phyloP scores from a whole-genome alignment of 768 basidiomycete genomes.

The button mushroom (Agaricus bisporus) region DNA sequence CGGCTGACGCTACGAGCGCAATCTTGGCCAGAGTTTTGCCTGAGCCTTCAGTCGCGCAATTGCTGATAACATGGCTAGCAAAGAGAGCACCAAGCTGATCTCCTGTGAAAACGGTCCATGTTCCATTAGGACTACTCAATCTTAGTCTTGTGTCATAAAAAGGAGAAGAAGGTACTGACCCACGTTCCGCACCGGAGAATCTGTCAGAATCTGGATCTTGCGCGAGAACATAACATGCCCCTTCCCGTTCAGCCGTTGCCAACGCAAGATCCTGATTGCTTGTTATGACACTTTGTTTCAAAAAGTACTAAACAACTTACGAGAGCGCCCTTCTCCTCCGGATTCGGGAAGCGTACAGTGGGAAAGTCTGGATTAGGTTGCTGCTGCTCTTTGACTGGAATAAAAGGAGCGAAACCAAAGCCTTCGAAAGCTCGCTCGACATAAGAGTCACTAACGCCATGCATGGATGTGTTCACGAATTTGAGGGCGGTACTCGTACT shows the following conservation, averaged over 20 bases:
- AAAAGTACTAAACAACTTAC: constrained; percentile 12
- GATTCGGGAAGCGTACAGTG: constrained; percentile 82
- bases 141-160: neutral
- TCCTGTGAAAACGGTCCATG: constrained; percentile 73
- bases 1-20: constrained; percentile 85
- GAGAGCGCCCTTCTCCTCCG: constrained; percentile 75
- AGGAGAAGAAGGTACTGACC: constrained; percentile 28
- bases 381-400: constrained; percentile 61
- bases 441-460: constrained; percentile 76
- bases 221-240: constrained; percentile 65
- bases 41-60: constrained; percentile 32
- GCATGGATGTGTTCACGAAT: constrained; percentile 89
- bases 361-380: constrained; percentile 80
- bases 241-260: constrained; percentile 45
- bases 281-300: neutral
- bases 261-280: constrained; percentile 62
- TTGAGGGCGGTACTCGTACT: constrained; percentile 27
- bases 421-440: constrained; percentile 48
- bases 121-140: constrained; percentile 34
- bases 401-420: constrained; percentile 54
- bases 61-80: constrained; percentile 34
- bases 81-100: constrained; percentile 70
- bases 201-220: constrained; percentile 89
- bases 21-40: constrained; percentile 45
- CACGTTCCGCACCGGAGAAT: constrained; percentile 70